Evolutionary conservation across 352 stramenopile species (phyloP).

Genomic region (Phytophthora pluvialis): DNA sequence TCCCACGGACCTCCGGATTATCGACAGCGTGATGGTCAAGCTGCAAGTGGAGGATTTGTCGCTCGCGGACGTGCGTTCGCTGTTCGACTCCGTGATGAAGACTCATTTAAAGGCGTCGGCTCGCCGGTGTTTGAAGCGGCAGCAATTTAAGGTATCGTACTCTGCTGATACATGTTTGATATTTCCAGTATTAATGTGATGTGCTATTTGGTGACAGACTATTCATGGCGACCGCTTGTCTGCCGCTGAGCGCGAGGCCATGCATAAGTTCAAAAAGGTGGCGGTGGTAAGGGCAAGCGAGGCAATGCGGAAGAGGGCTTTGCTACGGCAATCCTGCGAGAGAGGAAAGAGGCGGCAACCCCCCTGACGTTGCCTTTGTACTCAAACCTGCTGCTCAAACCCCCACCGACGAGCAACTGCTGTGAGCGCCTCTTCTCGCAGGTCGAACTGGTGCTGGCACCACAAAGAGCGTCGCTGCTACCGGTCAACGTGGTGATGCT

Average conservation of each 20-base stretch:
- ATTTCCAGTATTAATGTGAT: not conserved
- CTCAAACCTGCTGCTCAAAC: not conserved
- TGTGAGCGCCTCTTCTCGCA: constrained; percentile 7
- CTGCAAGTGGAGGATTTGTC: constrained; percentile 7
- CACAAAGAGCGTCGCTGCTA: not conserved
- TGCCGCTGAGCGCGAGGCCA: not conserved
- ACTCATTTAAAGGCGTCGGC: not conserved
- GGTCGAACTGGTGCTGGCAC: not conserved
- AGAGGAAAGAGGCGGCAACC: not conserved
- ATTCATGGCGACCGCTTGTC: constrained; percentile 5
- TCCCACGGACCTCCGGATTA: constrained; percentile 1
- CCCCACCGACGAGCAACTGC: constrained; percentile 3
- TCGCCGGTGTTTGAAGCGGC: constrained; percentile 2
- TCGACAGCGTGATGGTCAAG: constrained; percentile 14
- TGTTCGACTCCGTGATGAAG: constrained; percentile 13
- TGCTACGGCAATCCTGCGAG: not conserved
- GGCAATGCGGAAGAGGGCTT: not conserved
- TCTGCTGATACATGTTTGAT: not conserved
- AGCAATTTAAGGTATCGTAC: constrained; percentile 2
- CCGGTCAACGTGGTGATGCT: constrained; percentile 2
- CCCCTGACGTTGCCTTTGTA: not conserved
- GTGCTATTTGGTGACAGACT: not conserved
- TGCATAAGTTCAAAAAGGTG: not conserved
- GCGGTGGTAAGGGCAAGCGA: not conserved
- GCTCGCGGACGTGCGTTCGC: not conserved